These are phyloP conservation scores for Aspergillus sp. DNA, from an alignment of 2,329 filamentous ascomycete species.

Conservation along the genomic window DNA sequence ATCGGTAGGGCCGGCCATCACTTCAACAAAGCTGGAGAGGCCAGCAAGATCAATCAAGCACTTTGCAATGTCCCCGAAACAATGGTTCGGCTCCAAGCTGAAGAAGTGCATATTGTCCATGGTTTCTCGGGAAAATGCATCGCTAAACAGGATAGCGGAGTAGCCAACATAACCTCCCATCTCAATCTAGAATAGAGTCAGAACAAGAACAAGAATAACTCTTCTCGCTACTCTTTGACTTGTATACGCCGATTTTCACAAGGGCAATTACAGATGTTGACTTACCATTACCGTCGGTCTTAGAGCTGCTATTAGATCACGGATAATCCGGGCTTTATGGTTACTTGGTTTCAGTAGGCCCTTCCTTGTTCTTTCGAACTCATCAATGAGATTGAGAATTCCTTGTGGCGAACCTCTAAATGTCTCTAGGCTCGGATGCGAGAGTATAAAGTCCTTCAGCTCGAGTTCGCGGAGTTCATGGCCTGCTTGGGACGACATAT, in stretches of 20 bases:
- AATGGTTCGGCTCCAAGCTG: slow-evolving; percentile 70
- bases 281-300: slow-evolving; percentile 64
- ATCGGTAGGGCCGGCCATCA: slow-evolving; percentile 68
- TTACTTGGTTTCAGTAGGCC: slow-evolving; percentile 74
- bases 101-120: slow-evolving; percentile 60
- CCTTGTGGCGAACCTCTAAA: slow-evolving; percentile 65
- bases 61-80: slow-evolving; percentile 68
- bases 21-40: slow-evolving; percentile 64
- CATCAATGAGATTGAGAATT: slow-evolving; percentile 69
- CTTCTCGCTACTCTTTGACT: not conserved
- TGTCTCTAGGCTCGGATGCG: slow-evolving; percentile 58
- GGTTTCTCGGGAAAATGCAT: slow-evolving; percentile 61
- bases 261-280: not conserved
- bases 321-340: slow-evolving; percentile 70
- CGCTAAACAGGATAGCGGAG: slow-evolving; percentile 72
- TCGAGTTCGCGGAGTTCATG: slow-evolving; percentile 73
- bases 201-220: not conserved
- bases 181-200: slow-evolving; percentile 51
- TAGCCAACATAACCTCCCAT: slow-evolving; percentile 80
- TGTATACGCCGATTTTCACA: too few species aligned
- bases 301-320: slow-evolving; percentile 63
- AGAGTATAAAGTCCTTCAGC: slow-evolving; percentile 67
- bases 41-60: slow-evolving; percentile 72
- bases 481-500: too few species aligned
- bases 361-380: slow-evolving; percentile 65